Evolutionary conservation across 345 rosid species (phyloP).

Genomic region (Hibiscus trionum): DNA sequence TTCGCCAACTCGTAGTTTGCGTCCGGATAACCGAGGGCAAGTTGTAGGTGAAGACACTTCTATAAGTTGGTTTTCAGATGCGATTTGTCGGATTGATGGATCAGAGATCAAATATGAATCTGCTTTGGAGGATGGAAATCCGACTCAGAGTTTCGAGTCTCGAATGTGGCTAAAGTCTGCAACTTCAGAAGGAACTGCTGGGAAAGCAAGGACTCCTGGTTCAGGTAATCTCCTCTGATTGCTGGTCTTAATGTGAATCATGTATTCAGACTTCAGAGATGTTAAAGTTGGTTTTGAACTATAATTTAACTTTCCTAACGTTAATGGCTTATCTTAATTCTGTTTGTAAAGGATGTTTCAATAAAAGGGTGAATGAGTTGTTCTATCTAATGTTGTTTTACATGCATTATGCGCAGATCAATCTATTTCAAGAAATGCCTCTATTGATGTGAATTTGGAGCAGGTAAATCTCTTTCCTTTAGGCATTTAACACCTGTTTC

Average conservation of each 20-base stretch:
- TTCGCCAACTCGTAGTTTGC: slow-evolving; percentile 92
- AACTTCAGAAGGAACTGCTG: slow-evolving; percentile 33
- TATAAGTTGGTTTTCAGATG: slow-evolving; percentile 62
- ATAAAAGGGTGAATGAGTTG: not conserved
- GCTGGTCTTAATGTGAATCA: not conserved
- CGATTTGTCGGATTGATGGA: slow-evolving; percentile 39
- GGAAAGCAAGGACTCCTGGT: slow-evolving; percentile 36
- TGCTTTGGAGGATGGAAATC: slow-evolving; percentile 62
- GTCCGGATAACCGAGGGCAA: slow-evolving; percentile 88
- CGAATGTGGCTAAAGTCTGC: slow-evolving; percentile 58
- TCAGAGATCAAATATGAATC: slow-evolving; percentile 53
- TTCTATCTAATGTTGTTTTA: slow-evolving; percentile 6
- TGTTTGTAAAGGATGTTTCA: not conserved
- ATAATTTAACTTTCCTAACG: not conserved
- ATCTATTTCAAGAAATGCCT: slow-evolving; percentile 51
- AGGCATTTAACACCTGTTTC: slow-evolving; percentile 7
- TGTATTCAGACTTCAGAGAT: not conserved
- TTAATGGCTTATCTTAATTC: not conserved
- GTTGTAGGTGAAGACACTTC: slow-evolving; percentile 93
- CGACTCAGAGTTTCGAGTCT: slow-evolving; percentile 42
- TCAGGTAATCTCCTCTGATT: slow-evolving; percentile 51
- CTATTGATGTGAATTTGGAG: slow-evolving; percentile 50
- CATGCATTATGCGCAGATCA: slow-evolving; percentile 40
- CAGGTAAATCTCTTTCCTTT: slow-evolving; percentile 42
- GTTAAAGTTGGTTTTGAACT: not conserved